These are phyloP conservation scores for Argentina anserina DNA, from an alignment of 306 rosid genomes.

Conservation along the genomic window DNA sequence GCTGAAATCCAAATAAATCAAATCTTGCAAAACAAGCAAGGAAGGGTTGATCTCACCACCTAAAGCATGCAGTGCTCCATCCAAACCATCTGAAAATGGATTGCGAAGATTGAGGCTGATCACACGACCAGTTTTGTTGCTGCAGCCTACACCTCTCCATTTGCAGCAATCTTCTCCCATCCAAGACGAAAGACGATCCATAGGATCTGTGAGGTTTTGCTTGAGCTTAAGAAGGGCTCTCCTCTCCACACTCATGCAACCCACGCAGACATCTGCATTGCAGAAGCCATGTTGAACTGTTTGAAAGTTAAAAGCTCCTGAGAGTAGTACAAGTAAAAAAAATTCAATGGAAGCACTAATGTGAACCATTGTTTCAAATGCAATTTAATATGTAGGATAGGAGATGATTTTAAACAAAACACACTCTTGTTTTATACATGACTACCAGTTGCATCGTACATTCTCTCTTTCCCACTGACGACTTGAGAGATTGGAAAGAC, in stretches of 20 bases:
- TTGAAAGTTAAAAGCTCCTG: neutral
- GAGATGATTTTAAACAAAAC: too few species aligned
- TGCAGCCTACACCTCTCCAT: slow-evolving; percentile 16
- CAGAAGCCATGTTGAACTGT: neutral
- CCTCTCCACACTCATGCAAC: slow-evolving; percentile 3
- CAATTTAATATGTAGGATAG: too few species aligned
- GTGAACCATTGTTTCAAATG: too few species aligned
- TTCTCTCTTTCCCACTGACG: too few species aligned
- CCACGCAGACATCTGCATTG: neutral
- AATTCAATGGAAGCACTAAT: neutral
- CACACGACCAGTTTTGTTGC: slow-evolving; percentile 17
- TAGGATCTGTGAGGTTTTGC: neutral
- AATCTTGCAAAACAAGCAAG: slow-evolving; percentile 18
- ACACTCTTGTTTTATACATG: too few species aligned
- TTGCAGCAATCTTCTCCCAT: too few species aligned
- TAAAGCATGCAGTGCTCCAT: neutral
- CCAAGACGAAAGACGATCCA: too few species aligned
- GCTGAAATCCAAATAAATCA: slow-evolving; percentile 21
- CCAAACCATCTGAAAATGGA: neutral
- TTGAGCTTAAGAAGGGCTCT: slow-evolving; percentile 22
- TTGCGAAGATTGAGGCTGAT: slow-evolving; percentile 12
- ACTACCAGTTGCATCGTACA: too few species aligned
- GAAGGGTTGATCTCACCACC: slow-evolving; percentile 25
- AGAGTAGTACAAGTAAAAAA: neutral
- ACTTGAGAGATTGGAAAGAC: too few species aligned